A percentile compares a stretch with the other conserved stretches of the same genome.
These are phyloP conservation scores for Capronia epimyces DNA, from an alignment of 2,329 filamentous ascomycete species.

Conservation along the genomic window DNA sequence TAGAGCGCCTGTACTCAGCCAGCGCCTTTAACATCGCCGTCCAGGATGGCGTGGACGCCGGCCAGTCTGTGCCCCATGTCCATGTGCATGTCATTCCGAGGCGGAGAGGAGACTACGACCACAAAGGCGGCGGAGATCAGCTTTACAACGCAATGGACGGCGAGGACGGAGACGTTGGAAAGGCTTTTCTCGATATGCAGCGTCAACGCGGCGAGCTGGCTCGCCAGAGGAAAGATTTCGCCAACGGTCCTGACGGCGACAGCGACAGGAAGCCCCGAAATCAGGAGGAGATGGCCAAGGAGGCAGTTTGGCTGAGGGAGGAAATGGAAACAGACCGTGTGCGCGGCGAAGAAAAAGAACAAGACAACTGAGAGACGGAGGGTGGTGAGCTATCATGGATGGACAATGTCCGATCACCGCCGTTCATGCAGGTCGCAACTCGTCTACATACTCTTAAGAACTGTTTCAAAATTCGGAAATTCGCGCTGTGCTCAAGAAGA, in stretches of 20 bases:
- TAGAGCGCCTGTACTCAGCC: conserved; percentile 57
- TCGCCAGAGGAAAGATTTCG: conserved; percentile 37
- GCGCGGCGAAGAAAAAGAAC: conserved; percentile 15
- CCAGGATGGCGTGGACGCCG: conserved; percentile 86
- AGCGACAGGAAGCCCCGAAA: conserved; percentile 67
- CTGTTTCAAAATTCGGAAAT: too few species aligned
- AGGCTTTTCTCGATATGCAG: conserved; percentile 57
- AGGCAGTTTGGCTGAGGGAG: conserved; percentile 63
- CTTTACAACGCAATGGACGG: conserved; percentile 79
- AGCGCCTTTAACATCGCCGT: conserved; percentile 87
- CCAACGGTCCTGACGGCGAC: conserved; percentile 60
- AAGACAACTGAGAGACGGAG: conserved; percentile 6
- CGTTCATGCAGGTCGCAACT: too few species aligned
- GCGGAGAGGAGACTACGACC: conserved; percentile 52
- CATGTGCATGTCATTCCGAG: conserved; percentile 89
- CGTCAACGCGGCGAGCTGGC: conserved; percentile 30
- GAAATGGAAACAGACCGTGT: conserved; percentile 46
- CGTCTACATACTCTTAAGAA: too few species aligned
- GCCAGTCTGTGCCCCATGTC: conserved; percentile 89
- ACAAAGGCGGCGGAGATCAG: conserved; percentile 59
- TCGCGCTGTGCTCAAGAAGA: too few species aligned
- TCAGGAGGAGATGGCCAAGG: conserved; percentile 70
- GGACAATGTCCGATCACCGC: neutral
- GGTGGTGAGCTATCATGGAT: neutral
- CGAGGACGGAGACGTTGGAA: conserved; percentile 77